A percentile compares a stretch with the other conserved stretches of the same genome.
phyloP scores from a whole-genome alignment of 106 monocot genomes.

The Posidonia australis region DNA sequence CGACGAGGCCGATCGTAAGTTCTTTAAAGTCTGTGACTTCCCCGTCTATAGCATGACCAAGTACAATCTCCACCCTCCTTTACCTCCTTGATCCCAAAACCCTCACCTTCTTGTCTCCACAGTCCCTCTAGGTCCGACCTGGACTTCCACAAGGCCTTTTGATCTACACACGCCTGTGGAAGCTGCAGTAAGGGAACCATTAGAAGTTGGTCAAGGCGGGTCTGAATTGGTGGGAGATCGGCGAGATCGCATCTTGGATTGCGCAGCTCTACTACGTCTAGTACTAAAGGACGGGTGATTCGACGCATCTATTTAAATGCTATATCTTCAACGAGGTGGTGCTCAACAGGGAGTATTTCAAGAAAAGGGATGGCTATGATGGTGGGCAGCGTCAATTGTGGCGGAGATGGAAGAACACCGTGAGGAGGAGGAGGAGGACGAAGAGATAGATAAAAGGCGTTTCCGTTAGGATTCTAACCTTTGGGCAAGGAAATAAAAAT shows the following conservation, averaged over 20 bases:
- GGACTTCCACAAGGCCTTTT: conserved; percentile 75
- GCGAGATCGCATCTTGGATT: conserved; percentile 89
- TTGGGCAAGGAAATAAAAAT: too few relatives aligned
- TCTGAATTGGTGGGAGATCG: conserved; percentile 73
- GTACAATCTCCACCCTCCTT: too few relatives aligned
- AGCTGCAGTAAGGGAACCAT: conserved; percentile 34
- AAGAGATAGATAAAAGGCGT: too few relatives aligned
- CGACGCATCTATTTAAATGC: conserved; percentile 2
- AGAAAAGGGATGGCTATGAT: too few relatives aligned
- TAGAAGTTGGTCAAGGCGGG: conserved; percentile 51
- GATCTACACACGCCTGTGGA: conserved; percentile 82
- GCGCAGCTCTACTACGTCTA: conserved; percentile 85
- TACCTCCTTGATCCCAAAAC: too few relatives aligned
- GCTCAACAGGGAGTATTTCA: conserved; percentile 15
- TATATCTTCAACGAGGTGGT: conserved; percentile 22
- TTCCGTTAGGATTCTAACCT: too few relatives aligned
- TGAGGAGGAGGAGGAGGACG: too few relatives aligned
- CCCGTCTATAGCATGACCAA: conserved; percentile 40
- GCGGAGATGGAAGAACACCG: too few relatives aligned
- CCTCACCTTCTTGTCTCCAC: neutral
- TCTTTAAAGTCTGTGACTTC: conserved; percentile 48
- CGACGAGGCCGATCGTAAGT: too few relatives aligned
- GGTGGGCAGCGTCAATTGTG: too few relatives aligned
- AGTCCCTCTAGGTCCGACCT: conserved; percentile 22
- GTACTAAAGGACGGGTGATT: conserved; percentile 26